Evolutionary conservation across 1,284 basidiomycete genomes (phyloP), one percentile per base, ranked within the genome.

Genomic region (Tetrapyrgos nigripes): DNA sequence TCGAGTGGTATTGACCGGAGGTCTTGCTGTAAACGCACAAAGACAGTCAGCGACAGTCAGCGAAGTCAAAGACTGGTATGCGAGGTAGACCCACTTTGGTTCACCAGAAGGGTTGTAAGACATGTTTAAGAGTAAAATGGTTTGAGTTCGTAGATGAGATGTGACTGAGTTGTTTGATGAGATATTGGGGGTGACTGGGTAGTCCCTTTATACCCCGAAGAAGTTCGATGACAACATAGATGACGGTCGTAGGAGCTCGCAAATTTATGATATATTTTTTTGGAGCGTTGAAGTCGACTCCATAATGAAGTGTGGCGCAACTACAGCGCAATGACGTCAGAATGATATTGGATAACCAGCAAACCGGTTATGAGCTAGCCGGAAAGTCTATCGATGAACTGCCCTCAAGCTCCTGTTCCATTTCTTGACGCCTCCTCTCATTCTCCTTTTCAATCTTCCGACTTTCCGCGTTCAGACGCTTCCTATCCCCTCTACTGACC

Each of bases 401-500:
- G 27, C 29, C 1, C 31, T 50, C 11, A 21, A 28, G 31, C 49
- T 21, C 4, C 49, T 21, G 24, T 33, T 33, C 2, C 24, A 17
- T 37, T 63, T 50, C 77, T 68, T 52, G n/a, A n/a, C 37, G 6
- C 17, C 54, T 29, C 19, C 68, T 67, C 51, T 66, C 64, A 58
- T 79, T 81, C 66, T 80, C 81, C 47, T 65, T 63, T 48, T 70
- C 67, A 35, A 88, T 70, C 47, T 71, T 66, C 6, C 70, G 63
- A 23, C 73, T 69, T 62, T 78, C 64, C 43, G 61, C 62, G 29
- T 79, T 76, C 56, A 86, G 64, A 60, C 63, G 67, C 48, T 69
- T 63, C 59, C 69, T 66, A 5, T 76, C 68, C 61, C 77, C 75
- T 27, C 70, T 65, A 35, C 61, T 62, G 19, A 61, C 58, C 60